Conservation (phyloP, 768 basidiomycete genomes). For the Hydnomerulius pinastri region DNA sequence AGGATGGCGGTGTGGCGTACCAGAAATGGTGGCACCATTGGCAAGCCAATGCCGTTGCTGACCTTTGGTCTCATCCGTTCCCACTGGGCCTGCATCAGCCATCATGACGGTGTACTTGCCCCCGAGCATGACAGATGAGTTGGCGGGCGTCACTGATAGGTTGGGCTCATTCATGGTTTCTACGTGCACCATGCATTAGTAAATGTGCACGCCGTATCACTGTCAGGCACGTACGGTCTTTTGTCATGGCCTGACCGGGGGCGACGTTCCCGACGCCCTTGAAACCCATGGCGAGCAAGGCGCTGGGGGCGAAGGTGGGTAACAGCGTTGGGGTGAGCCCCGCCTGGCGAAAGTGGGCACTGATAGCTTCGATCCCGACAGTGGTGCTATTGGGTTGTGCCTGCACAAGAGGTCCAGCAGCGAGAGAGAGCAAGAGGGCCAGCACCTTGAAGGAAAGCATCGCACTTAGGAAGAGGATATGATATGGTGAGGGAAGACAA, state of each 20-base stretch:
- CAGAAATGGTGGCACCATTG: slow-evolving; percentile 56
- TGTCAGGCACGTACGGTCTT: slow-evolving; percentile 49
- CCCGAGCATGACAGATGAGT: slow-evolving; percentile 45
- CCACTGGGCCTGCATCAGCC: slow-evolving; percentile 73
- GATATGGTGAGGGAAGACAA: background rate
- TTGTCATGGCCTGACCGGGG: slow-evolving; percentile 59
- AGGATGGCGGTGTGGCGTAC: slow-evolving; percentile 40
- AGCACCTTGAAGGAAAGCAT: slow-evolving; percentile 18
- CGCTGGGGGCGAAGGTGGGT: slow-evolving; percentile 58
- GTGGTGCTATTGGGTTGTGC: slow-evolving; percentile 47
- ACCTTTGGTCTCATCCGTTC: slow-evolving; percentile 54
- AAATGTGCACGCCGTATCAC: background rate
- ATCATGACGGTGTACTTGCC: slow-evolving; percentile 69
- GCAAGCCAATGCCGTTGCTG: slow-evolving; percentile 83
- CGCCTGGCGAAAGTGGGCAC: slow-evolving; percentile 68
- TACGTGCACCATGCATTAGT: slow-evolving; percentile 27
- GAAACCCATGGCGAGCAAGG: slow-evolving; percentile 55
- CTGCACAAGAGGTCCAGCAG: slow-evolving; percentile 36
- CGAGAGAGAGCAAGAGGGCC: slow-evolving; percentile 36
- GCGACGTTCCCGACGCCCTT: slow-evolving; percentile 47
- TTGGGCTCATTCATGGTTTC: slow-evolving; percentile 58
- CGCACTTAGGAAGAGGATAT: background rate
- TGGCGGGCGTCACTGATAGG: slow-evolving; percentile 52
- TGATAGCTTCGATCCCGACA: slow-evolving; percentile 55
- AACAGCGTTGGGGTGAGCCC: slow-evolving; percentile 65